Conservation (phyloP, 164 flowering plant species). For the Paratinospora sagittata region DNA sequence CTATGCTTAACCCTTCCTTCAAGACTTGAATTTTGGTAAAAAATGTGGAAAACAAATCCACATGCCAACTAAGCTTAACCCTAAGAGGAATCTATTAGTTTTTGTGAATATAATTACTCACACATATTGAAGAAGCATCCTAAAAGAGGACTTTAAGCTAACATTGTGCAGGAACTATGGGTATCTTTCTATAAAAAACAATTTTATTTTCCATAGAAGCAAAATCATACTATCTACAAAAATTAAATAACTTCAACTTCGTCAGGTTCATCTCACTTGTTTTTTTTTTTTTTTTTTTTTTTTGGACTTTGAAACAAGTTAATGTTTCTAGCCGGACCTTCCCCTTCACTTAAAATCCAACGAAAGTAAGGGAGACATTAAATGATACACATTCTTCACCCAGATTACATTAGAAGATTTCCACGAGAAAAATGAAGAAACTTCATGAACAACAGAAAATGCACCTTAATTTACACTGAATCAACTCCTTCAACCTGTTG, state of each 20-base stretch:
- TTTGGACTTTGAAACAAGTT: conserved; percentile 10
- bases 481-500: conserved; percentile 81
- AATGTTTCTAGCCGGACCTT: conserved; percentile 9
- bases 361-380: background rate
- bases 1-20: too few relatives aligned
- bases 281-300: too few relatives aligned
- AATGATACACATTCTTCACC: conserved; percentile 15
- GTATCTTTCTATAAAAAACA: background rate
- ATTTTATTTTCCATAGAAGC: conserved; percentile 5
- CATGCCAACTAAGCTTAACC: background rate
- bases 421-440: conserved; percentile 8
- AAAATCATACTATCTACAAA: conserved; percentile 22
- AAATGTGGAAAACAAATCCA: background rate
- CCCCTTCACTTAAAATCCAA: conserved; percentile 4
- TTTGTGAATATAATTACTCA: background rate
- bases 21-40: too few relatives aligned
- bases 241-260: conserved; percentile 12
- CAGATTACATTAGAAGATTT: conserved; percentile 9
- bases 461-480: conserved; percentile 46
- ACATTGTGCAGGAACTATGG: too few relatives aligned
- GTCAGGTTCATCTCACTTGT: conserved; percentile 14
- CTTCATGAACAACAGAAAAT: conserved; percentile 10
- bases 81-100: background rate
- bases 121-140: too few relatives aligned
- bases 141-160: too few relatives aligned